phyloP scores from a whole-genome alignment of 108 stramenopile species.

The Skeletonema tropicum region DNA sequence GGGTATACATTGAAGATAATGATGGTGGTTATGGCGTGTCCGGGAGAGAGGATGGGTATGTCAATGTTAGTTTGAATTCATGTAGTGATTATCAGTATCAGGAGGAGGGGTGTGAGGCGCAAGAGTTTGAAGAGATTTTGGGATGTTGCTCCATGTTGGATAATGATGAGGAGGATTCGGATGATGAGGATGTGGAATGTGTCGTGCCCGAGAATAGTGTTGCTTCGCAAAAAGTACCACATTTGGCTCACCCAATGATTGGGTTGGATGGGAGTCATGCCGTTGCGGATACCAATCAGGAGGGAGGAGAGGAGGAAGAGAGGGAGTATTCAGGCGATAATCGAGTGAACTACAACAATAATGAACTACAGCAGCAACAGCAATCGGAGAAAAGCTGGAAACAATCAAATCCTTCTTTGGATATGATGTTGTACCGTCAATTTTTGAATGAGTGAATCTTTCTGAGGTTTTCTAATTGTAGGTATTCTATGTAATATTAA shows the following conservation, averaged over 20 bases:
- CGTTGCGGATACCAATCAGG: background rate
- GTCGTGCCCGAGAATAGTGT: background rate
- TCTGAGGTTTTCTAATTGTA: background rate
- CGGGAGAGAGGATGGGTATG: constrained; percentile 9
- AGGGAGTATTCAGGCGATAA: background rate
- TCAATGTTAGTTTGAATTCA: constrained; percentile 7
- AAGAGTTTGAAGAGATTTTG: constrained; percentile 35
- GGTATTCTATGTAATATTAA: background rate
- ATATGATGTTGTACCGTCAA: constrained; percentile 44
- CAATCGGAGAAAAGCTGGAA: constrained; percentile 26
- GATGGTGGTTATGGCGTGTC: background rate
- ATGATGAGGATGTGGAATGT: constrained; percentile 8
- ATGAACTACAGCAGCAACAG: constrained; percentile 6
- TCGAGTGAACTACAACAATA: background rate
- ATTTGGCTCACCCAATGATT: background rate
- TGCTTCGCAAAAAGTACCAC: background rate
- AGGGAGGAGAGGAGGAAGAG: background rate
- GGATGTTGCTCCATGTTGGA: constrained; percentile 51
- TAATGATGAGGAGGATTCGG: constrained; percentile 22
- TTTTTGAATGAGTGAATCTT: constrained; percentile 22
- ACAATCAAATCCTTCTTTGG: constrained; percentile 34
- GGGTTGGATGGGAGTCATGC: background rate
- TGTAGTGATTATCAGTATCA: constrained; percentile 12
- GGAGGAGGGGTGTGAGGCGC: constrained; percentile 15
- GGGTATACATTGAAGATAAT: background rate